A percentile compares a stretch with the other conserved stretches of the same genome.
Evolutionary conservation across 2,329 filamentous ascomycete genomes (phyloP).

Genomic region (Teratosphaeria pseudoeucalypti): DNA sequence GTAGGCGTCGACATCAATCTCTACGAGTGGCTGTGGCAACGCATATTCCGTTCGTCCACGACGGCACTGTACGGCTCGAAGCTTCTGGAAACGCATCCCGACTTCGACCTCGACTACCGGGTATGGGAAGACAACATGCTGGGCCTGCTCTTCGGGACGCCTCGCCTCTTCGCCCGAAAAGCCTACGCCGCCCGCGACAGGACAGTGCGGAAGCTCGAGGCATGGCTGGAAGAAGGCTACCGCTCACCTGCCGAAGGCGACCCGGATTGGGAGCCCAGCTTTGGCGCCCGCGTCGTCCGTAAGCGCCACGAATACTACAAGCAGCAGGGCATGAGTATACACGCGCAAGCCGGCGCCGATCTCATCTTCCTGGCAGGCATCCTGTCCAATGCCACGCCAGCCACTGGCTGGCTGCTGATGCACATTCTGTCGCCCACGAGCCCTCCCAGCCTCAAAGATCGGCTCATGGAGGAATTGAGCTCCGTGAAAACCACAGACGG

Average conservation of each 20-base stretch:
- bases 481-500: constrained; percentile 9
- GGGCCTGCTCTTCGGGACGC: constrained; percentile 13
- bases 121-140: constrained; percentile 12
- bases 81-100: constrained; percentile 12
- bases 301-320: constrained; percentile 12
- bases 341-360: constrained; percentile 10
- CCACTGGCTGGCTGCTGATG: constrained; percentile 19
- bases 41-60: constrained; percentile 12
- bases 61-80: constrained; percentile 11
- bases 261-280: constrained; percentile 10
- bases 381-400: constrained; percentile 18
- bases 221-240: constrained; percentile 8
- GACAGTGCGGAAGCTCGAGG: constrained; percentile 8
- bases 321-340: constrained; percentile 6
- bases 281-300: constrained; percentile 12
- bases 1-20: constrained; percentile 11
- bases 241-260: neutral
- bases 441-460: constrained; percentile 7
- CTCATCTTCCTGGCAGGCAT: constrained; percentile 19
- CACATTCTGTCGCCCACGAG: constrained; percentile 16
- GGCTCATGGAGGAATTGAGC: constrained; percentile 15
- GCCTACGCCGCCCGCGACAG: constrained; percentile 9
- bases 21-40: constrained; percentile 10
- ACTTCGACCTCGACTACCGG: constrained; percentile 13
- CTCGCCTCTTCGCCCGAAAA: constrained; percentile 7